Evolutionary conservation across 2,329 filamentous ascomycete genomes (phyloP), one percentile per base, ranked within the genome.

Genomic region (Botrytis hyacinthi): DNA sequence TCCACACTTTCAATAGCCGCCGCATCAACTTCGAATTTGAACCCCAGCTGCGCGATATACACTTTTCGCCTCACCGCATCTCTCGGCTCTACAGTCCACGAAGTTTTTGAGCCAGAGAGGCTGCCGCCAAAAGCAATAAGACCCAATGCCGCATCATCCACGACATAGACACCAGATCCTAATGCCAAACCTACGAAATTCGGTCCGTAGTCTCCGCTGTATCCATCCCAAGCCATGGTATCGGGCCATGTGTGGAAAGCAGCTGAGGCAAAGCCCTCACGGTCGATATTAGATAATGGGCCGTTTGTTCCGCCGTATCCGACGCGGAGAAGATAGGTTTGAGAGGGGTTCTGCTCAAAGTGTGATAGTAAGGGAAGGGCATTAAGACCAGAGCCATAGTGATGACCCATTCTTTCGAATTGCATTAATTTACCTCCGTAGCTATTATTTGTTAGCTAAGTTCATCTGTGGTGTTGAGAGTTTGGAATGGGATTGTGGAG

Each of bases 341-440:
- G 84, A 0, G 81, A 78, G 0, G 86, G 82, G 48, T 85, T 78
- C 66, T 82, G 78, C 51, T 86, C 85, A 80, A 86, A 90, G 5
- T 85, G 82, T 2, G 84, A 83, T 4, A 90, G 84, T 2, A 89
- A 81, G 1, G 87, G 86, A 0, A 88, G 83, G 0, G 87, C 84
- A 78, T 90, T 90, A 9, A 90, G 85, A 0, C 83, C 86, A 0
- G 87, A 89, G 29, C 88, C 88, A 76, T 90, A 90, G 80, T 90
- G 88, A 76, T 90, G 88, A 73, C 89, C 85, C 79, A 88, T 86
- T 7, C 84, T 81, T 75, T 86, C 84, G 29, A 83, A 83, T 12
- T 83, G 80, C 42, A 78, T 74, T 18, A 84, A 76, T 74, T 85
- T 84, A 2, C 77, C 75, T 14, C 70, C 70, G n/a, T 72, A 72